phyloP scores from a whole-genome alignment of 805 yeast species.

The Starmerella lactis-condensi region DNA sequence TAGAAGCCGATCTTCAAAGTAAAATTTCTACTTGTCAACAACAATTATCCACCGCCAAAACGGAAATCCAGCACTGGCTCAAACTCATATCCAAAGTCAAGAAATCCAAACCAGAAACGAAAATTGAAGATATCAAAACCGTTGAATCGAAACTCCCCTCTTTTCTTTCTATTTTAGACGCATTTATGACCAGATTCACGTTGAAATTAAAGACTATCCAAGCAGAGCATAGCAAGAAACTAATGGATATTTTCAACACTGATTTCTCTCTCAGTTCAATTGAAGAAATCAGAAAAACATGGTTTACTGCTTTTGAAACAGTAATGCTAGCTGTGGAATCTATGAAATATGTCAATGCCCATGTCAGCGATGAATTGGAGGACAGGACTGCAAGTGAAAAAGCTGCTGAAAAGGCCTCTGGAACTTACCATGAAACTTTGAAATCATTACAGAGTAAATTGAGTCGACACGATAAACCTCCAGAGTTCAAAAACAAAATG shows the following conservation, averaged over 20 bases:
- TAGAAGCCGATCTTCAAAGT: slow-evolving; percentile 2
- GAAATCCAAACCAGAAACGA: slow-evolving; percentile 8
- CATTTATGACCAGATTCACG: slow-evolving; percentile 11
- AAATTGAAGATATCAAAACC: neutral
- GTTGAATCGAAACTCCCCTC: slow-evolving; percentile 7
- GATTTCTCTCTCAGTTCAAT: slow-evolving; percentile 13
- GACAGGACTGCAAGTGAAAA: neutral
- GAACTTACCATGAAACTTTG: neutral
- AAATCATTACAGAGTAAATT: neutral
- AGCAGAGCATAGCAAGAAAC: slow-evolving; percentile 12
- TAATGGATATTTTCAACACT: slow-evolving; percentile 17
- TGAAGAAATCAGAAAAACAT: slow-evolving; percentile 2
- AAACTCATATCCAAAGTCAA: slow-evolving; percentile 3
- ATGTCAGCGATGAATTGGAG: slow-evolving; percentile 2
- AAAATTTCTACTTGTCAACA: slow-evolving; percentile 11
- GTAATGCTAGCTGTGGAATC: slow-evolving; percentile 17
- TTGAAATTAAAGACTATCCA: slow-evolving; percentile 10
- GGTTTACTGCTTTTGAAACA: slow-evolving; percentile 10
- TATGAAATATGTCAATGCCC: slow-evolving; percentile 10
- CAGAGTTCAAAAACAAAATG: slow-evolving; percentile 8
- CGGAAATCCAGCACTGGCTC: slow-evolving; percentile 7
- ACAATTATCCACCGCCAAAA: slow-evolving; percentile 9
- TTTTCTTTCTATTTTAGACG: slow-evolving; percentile 12
- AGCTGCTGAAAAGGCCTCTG: neutral
- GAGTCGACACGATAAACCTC: neutral